Conservation (phyloP, 352 stramenopile species). For the Elongisporangium undulatum region DNA sequence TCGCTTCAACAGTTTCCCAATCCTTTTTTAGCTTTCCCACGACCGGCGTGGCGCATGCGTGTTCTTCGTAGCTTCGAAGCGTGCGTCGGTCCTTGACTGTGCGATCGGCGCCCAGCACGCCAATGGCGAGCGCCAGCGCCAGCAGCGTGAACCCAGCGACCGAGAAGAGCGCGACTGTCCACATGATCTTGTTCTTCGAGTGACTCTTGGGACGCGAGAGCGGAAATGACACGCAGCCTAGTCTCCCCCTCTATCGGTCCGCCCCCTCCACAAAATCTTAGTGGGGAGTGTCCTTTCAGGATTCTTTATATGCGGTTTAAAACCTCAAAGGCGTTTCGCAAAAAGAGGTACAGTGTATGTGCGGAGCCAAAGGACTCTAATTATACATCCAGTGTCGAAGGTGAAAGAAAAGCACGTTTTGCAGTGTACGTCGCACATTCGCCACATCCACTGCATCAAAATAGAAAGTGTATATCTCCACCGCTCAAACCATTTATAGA, state of each 20-base stretch:
- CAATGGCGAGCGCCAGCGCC: constrained; percentile 13
- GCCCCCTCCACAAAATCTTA: constrained; percentile 2
- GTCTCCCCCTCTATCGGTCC: background rate
- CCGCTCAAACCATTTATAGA: background rate
- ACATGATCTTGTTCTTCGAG: constrained; percentile 5
- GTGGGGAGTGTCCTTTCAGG: background rate
- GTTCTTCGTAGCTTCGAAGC: constrained; percentile 20
- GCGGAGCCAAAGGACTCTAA: background rate
- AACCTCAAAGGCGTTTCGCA: background rate
- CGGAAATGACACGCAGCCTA: constrained; percentile 1
- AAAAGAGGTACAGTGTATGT: background rate
- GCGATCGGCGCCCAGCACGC: constrained; percentile 15
- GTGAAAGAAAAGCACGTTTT: background rate
- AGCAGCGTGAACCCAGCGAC: constrained; percentile 2
- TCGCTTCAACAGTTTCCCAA: background rate
- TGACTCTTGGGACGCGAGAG: background rate
- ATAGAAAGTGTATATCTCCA: background rate
- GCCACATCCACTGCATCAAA: background rate
- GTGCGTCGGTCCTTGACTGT: constrained; percentile 16
- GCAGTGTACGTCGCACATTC: background rate
- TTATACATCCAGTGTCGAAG: background rate
- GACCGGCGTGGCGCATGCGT: constrained; percentile 5
- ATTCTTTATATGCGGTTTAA: constrained; percentile 1
- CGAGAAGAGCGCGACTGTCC: constrained; percentile 11
- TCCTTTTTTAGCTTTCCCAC: background rate